phyloP scores from a whole-genome alignment of 2,329 filamentous ascomycete species.

The Paracoccidioides lutzii region DNA sequence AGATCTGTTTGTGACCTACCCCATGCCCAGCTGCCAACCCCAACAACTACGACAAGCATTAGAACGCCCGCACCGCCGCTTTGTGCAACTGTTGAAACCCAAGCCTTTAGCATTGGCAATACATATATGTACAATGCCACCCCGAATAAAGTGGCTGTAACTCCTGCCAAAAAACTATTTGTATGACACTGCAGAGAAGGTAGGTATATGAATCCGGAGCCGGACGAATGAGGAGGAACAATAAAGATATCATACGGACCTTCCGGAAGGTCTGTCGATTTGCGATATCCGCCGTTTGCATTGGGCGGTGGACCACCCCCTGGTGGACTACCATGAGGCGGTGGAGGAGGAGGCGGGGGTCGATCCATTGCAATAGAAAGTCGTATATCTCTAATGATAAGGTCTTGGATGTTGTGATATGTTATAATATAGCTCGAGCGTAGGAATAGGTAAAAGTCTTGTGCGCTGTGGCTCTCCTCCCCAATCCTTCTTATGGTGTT shows the following conservation, averaged over 20 bases:
- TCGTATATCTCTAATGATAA: neutral
- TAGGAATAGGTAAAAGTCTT: neutral
- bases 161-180: slow-evolving; percentile 85
- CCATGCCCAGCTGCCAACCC: slow-evolving; percentile 63
- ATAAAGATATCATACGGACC: slow-evolving; percentile 97
- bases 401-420: neutral
- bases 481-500: neutral
- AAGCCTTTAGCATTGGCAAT: slow-evolving; percentile 59
- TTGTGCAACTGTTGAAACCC: slow-evolving; percentile 58
- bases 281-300: slow-evolving; percentile 21
- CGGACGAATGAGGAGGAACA: slow-evolving; percentile 81
- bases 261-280: slow-evolving; percentile 53
- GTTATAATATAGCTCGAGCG: neutral
- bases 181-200: slow-evolving; percentile 73
- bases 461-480: neutral
- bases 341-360: slow-evolving; percentile 57
- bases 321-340: slow-evolving; percentile 69
- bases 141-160: slow-evolving; percentile 59
- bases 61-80: slow-evolving; percentile 62
- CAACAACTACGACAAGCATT: slow-evolving; percentile 59
- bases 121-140: slow-evolving; percentile 62
- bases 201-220: slow-evolving; percentile 84
- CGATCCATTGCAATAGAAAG: slow-evolving; percentile 20
- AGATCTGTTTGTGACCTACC: slow-evolving; percentile 48
- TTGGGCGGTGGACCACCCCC: slow-evolving; percentile 20